Evolutionary conservation across 495 filamentous ascomycete genomes (phyloP).

Genomic region (Bacidia gigantensis): DNA sequence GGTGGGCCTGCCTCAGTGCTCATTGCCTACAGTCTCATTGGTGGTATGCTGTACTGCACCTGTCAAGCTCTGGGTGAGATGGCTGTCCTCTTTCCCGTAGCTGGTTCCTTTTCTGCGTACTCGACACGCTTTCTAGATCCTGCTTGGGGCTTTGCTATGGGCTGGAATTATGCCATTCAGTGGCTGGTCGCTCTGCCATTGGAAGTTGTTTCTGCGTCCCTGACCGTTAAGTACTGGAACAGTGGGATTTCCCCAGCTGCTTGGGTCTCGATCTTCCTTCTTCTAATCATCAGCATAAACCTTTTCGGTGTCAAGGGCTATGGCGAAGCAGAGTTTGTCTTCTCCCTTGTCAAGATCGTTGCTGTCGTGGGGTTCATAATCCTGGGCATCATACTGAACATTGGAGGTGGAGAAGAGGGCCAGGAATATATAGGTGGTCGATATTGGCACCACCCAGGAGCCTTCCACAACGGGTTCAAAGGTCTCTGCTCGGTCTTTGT

Average conservation of each 20-base stretch:
- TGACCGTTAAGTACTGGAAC: constrained; percentile 82
- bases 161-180: constrained; percentile 95
- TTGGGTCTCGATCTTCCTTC: constrained; percentile 76
- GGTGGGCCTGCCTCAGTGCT: constrained; percentile 80
- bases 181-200: constrained; percentile 83
- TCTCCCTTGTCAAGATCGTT: constrained; percentile 72
- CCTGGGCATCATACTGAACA: constrained; percentile 65
- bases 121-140: constrained; percentile 88
- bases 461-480: constrained; percentile 88
- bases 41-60: constrained; percentile 81
- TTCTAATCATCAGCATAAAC: constrained; percentile 64
- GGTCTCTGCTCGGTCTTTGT: constrained; percentile 89
- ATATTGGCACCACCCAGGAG: constrained; percentile 75
- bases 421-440: constrained; percentile 72
- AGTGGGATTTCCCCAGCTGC: constrained; percentile 49
- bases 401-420: constrained; percentile 63
- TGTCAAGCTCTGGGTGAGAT: constrained; percentile 87
- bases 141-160: constrained; percentile 96
- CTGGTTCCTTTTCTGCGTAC: constrained; percentile 85
- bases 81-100: constrained; percentile 79
- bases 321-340: constrained; percentile 83
- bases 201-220: constrained; percentile 80
- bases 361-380: constrained; percentile 83
- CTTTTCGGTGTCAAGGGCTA: constrained; percentile 77
- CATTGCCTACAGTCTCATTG: constrained; percentile 70